Evolutionary conservation across 1,284 basidiomycete species (phyloP), one percentile per base, ranked within the genome.

Genomic region (Cutaneotrichosporon spelunceum): DNA sequence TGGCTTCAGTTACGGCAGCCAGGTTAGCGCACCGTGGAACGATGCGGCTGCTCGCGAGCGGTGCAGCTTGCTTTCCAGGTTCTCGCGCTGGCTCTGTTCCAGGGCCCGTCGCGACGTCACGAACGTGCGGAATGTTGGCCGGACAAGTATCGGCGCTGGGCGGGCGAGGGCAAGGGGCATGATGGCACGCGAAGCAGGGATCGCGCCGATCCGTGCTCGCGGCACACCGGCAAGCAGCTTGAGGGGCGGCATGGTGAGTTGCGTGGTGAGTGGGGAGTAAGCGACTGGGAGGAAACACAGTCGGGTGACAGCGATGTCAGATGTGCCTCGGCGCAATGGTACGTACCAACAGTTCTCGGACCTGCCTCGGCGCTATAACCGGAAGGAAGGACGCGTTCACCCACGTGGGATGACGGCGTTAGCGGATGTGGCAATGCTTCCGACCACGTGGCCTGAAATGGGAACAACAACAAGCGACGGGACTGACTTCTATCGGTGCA

Each of bases 41-140:
- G 61, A 62, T 26, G 64, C 61, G 14, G 52, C 47, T 0, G 64
- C 64, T 33, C 62, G 58, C 8, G 64, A 61, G 44, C 71, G 68
- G n/a, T 57, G 49, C 2, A 62, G 14, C 56, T 61, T 64, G 45
- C 54, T 49, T 48, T 61, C 53, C 2, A 55, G 48, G 26, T 61
- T 54, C 11, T 56, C 60, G 29, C 48, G 55, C 55, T 52, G 50
- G 29, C 60, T 42, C 11, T 34, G 55, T 9, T 50, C 30, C 23
- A 30, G 47, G 14, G 29, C 30, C 6, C 36, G 24, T 11, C 48
- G 39, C 4, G 64, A 52, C 0, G 61, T 60, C 30, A 57, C 53
- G 6, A 65, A 34, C 23, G 39, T 42, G 55, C 64, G 64, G 19
- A 30, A n/a, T 29, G 48, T 19, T 27, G 48, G 48, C 48, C 48